phyloP scores from a whole-genome alignment of 805 yeast genomes.

The Candida qinlingensis region DNA sequence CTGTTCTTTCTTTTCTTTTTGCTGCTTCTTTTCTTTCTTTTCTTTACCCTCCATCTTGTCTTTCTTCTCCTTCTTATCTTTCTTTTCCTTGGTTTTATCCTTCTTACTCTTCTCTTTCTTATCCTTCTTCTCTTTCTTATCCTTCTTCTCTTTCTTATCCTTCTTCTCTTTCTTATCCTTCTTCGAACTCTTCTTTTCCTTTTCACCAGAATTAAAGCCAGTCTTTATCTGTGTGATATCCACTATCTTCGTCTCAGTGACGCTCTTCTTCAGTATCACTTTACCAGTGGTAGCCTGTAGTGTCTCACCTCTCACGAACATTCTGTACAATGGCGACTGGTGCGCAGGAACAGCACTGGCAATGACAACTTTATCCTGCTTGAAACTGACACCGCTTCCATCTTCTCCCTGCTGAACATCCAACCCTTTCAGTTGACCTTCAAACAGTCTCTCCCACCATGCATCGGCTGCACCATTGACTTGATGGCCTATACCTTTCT shows the following conservation, averaged over 20 bases:
- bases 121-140: slow-evolving; percentile 20
- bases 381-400: slow-evolving; percentile 40
- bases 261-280: slow-evolving; percentile 14
- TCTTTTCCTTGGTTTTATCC: slow-evolving; percentile 22
- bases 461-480: slow-evolving; percentile 60
- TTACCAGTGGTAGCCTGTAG: slow-evolving; percentile 67
- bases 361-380: slow-evolving; percentile 44
- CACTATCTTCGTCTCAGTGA: not conserved
- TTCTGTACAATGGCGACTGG: slow-evolving; percentile 69
- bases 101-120: slow-evolving; percentile 23
- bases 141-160: slow-evolving; percentile 21
- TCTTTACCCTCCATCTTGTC: slow-evolving; percentile 25
- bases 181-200: slow-evolving; percentile 8
- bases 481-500: slow-evolving; percentile 79
- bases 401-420: slow-evolving; percentile 42
- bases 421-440: slow-evolving; percentile 80
- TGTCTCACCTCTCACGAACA: slow-evolving; percentile 87
- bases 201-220: slow-evolving; percentile 11
- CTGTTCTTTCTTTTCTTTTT: slow-evolving; percentile 23
- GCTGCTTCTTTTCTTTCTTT: slow-evolving; percentile 24
- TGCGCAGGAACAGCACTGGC: slow-evolving; percentile 43
- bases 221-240: slow-evolving; percentile 15
- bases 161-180: slow-evolving; percentile 15
- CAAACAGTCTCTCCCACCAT: slow-evolving; percentile 97
- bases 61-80: slow-evolving; percentile 28